These are phyloP conservation scores for Dendrobium chrysotoxum DNA, from an alignment of 106 monocot species.

Conservation along the genomic window DNA sequence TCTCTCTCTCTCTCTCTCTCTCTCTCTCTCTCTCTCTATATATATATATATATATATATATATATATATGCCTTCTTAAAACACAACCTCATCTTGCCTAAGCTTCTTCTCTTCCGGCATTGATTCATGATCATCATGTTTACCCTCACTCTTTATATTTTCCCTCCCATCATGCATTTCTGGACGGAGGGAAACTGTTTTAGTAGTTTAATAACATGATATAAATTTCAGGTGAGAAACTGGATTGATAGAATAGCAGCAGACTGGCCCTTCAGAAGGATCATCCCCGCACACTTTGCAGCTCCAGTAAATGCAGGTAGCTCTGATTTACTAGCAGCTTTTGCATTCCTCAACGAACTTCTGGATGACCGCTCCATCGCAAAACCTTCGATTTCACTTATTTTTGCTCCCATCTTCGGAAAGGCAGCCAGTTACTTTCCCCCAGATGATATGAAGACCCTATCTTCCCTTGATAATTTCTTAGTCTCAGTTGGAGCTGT, in stretches of 20 bases:
- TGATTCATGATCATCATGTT: too few relatives aligned
- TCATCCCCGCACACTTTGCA: conserved; percentile 92
- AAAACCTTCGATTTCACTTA: conserved; percentile 52
- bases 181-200: not conserved
- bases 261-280: conserved; percentile 90
- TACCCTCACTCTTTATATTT: too few relatives aligned
- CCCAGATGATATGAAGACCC: conserved; percentile 94
- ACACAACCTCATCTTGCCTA: too few relatives aligned
- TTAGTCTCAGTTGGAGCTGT: conserved; percentile 91
- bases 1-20: too few relatives aligned
- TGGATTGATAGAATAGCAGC: conserved; percentile 73
- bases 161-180: too few relatives aligned
- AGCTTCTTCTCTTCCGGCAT: too few relatives aligned
- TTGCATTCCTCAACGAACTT: conserved; percentile 80
- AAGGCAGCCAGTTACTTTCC: conserved; percentile 84
- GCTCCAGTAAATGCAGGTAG: conserved; percentile 72
- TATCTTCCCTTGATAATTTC: conserved; percentile 89
- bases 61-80: too few relatives aligned
- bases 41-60: too few relatives aligned
- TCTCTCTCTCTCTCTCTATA: too few relatives aligned
- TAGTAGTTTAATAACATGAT: not conserved
- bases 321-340: conserved; percentile 74
- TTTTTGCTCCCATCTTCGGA: conserved; percentile 79
- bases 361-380: conserved; percentile 31
- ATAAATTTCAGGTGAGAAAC: conserved; percentile 63